phyloP scores from a whole-genome alignment of 805 yeast genomes.

The Saccharomyces eubayanus region DNA sequence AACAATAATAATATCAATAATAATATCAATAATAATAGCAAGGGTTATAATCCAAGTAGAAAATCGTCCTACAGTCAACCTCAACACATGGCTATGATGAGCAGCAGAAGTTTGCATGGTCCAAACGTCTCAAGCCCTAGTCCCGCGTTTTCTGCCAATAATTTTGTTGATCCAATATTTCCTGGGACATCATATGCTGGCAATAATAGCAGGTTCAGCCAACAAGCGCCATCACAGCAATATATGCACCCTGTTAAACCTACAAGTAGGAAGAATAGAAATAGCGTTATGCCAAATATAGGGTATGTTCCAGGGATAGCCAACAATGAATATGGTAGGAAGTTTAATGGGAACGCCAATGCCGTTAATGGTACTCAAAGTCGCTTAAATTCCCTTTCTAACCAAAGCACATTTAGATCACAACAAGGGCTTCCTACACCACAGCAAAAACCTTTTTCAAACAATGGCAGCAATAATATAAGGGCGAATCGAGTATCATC shows the following conservation, averaged over 20 bases:
- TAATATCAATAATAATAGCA: neutral
- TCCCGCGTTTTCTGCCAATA: conserved; percentile 9
- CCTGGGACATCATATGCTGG: conserved; percentile 8
- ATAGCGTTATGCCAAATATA: conserved; percentile 22
- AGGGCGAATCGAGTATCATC: neutral
- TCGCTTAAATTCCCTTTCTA: conserved; percentile 13
- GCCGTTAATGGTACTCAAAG: conserved; percentile 5
- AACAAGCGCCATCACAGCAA: conserved; percentile 1
- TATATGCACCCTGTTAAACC: conserved; percentile 18
- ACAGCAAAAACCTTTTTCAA: neutral
- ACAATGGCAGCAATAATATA: neutral
- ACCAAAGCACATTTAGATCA: neutral
- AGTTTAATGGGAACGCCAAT: neutral
- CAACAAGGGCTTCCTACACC: neutral
- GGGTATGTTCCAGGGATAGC: conserved; percentile 25
- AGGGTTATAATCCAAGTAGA: neutral
- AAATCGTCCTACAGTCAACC: neutral
- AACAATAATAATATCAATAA: neutral
- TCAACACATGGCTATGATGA: neutral
- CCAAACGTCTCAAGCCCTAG: conserved; percentile 5
- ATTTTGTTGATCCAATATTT: conserved; percentile 18
- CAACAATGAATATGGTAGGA: conserved; percentile 9
- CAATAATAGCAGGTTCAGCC: neutral
- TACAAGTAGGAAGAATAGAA: conserved; percentile 30
- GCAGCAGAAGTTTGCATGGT: conserved; percentile 4